Conservation (phyloP, 1,284 basidiomycete genomes). For the Fomitopsis schrenkii region DNA sequence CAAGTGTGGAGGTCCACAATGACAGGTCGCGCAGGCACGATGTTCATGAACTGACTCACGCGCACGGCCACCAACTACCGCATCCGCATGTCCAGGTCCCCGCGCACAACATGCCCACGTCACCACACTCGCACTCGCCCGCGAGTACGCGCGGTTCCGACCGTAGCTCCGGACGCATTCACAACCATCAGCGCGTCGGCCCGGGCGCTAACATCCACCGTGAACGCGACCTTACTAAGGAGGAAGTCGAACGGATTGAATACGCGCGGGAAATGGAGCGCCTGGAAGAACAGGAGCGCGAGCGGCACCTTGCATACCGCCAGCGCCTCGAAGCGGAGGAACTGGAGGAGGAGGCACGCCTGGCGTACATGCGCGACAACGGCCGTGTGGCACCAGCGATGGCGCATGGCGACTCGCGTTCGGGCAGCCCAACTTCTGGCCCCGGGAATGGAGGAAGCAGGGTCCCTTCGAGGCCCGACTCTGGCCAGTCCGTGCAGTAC, state of each 20-base stretch:
- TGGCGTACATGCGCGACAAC: constrained; percentile 8
- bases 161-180: constrained; percentile 31
- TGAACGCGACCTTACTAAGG: constrained; percentile 40
- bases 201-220: constrained; percentile 53
- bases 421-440: constrained; percentile 16
- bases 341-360: constrained; percentile 13
- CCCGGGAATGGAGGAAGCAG: constrained; percentile 16
- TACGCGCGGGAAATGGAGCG: constrained; percentile 42
- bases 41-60: constrained; percentile 15
- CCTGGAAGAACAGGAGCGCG: constrained; percentile 42
- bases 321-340: constrained; percentile 19
- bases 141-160: constrained; percentile 16
- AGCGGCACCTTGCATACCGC: constrained; percentile 16
- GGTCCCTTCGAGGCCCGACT: constrained; percentile 21
- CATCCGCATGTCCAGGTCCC: constrained; percentile 23
- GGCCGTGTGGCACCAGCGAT: constrained; percentile 11
- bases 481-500: constrained; percentile 18
- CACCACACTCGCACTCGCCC: constrained; percentile 21
- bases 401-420: constrained; percentile 15
- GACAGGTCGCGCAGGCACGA: constrained; percentile 20
- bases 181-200: constrained; percentile 64
- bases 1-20: constrained; percentile 14
- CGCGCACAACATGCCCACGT: constrained; percentile 17
- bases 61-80: constrained; percentile 18
- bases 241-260: constrained; percentile 38